Conservation (phyloP, 2,329 filamentous ascomycete genomes). For the Clonostachys rosea region DNA sequence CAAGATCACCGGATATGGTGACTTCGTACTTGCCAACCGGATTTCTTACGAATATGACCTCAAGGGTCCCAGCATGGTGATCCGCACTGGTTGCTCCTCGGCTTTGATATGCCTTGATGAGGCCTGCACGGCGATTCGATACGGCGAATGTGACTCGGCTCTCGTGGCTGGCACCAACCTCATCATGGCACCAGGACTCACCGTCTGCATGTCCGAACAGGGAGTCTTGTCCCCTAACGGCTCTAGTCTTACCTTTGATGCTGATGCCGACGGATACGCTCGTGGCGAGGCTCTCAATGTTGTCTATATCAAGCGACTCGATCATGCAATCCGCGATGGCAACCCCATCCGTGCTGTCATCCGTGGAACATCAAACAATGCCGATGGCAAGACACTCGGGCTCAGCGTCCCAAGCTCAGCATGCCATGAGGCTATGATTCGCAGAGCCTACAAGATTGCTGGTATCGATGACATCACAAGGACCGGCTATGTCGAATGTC, state of each 20-base stretch:
- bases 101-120: not conserved
- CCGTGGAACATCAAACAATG: constrained; percentile 20
- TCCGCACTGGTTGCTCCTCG: constrained; percentile 2
- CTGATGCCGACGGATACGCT: constrained; percentile 37
- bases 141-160: not conserved
- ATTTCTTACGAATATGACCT: not conserved
- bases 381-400: constrained; percentile 31
- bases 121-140: not conserved
- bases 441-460: constrained; percentile 22
- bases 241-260: constrained; percentile 24
- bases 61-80: not conserved
- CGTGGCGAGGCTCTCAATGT: constrained; percentile 36
- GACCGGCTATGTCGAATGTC: constrained; percentile 27
- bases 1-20: constrained; percentile 8
- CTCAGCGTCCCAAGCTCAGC: constrained; percentile 29
- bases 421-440: constrained; percentile 31
- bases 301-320: constrained; percentile 34
- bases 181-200: not conserved
- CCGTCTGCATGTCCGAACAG: constrained; percentile 10
- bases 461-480: constrained; percentile 11
- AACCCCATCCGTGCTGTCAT: constrained; percentile 31
- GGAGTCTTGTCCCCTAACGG: constrained; percentile 17
- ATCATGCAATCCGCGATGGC: constrained; percentile 34
- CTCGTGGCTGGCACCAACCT: constrained; percentile 1
- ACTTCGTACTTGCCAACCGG: not conserved